phyloP scores from a whole-genome alignment of 352 stramenopile species.

The Pseudoperonospora humuli region DNA sequence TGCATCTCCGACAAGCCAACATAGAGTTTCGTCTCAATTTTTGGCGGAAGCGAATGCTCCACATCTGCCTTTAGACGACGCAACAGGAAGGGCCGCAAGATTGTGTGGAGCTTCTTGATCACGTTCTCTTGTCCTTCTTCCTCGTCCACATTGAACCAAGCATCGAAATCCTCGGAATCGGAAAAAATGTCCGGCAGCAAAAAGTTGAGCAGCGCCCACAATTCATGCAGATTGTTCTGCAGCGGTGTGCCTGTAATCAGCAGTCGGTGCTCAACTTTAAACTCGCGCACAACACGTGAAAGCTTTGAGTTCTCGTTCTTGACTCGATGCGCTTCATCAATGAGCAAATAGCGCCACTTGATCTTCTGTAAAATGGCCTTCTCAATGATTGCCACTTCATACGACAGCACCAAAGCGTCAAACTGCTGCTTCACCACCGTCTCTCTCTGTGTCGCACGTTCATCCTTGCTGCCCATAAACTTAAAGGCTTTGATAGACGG shows the following conservation, averaged over 20 bases:
- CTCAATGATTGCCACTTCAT: slow-evolving; percentile 95
- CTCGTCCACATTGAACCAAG: slow-evolving; percentile 98
- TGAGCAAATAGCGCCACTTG: slow-evolving; percentile 95
- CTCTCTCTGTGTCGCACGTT: slow-evolving; percentile 89
- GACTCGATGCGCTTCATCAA: slow-evolving; percentile 98
- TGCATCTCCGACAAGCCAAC: slow-evolving; percentile 97
- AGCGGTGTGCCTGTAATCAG: slow-evolving; percentile 97
- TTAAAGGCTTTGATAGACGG: slow-evolving; percentile 90
- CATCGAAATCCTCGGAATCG: slow-evolving; percentile 96
- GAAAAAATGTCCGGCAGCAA: slow-evolving; percentile 92
- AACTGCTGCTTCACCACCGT: slow-evolving; percentile 83
- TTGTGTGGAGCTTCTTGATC: slow-evolving; percentile 96
- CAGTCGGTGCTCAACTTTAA: slow-evolving; percentile 92
- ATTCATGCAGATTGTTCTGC: slow-evolving; percentile 99
- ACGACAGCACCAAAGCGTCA: slow-evolving; percentile 89
- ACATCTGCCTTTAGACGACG: slow-evolving; percentile 98
- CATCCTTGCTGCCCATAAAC: slow-evolving; percentile 94
- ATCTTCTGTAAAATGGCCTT: slow-evolving; percentile 88
- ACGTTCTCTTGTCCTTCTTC: slow-evolving; percentile 94
- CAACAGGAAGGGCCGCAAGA: slow-evolving; percentile 97
- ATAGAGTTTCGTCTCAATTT: slow-evolving; percentile 98
- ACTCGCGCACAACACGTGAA: slow-evolving; percentile 77
- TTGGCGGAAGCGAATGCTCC: slow-evolving; percentile 94
- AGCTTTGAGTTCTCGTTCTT: slow-evolving; percentile 95
- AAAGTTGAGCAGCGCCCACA: slow-evolving; percentile 99